Evolutionary conservation across 2,329 filamentous ascomycete species (phyloP).

Genomic region (Talaromyces sp.): DNA sequence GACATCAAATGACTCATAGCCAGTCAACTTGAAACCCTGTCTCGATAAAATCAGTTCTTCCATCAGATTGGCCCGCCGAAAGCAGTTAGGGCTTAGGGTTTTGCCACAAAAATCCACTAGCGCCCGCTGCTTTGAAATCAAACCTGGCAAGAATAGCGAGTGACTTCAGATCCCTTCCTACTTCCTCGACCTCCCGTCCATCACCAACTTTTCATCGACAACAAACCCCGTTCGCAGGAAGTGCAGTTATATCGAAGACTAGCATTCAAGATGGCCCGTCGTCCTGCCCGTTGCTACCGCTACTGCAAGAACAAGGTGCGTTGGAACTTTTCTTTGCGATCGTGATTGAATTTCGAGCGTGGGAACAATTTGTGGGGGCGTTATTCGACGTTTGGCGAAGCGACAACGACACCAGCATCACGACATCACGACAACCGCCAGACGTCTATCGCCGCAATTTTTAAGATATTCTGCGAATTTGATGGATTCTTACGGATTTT

Average conservation of each 20-base stretch:
- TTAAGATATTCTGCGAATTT: neutral
- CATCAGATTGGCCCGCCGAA: neutral
- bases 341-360: neutral
- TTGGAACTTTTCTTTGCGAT: slow-evolving; percentile 26
- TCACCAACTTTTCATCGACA: slow-evolving; percentile 14
- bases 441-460: neutral
- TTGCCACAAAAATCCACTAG: slow-evolving; percentile 37
- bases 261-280: slow-evolving; percentile 91
- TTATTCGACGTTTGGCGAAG: slow-evolving; percentile 11
- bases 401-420: slow-evolving; percentile 10
- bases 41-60: neutral
- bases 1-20: slow-evolving; percentile 13
- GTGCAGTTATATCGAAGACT: slow-evolving; percentile 39
- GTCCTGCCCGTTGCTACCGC: slow-evolving; percentile 98
- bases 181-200: slow-evolving; percentile 33
- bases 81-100: slow-evolving; percentile 42
- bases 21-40: neutral
- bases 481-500: neutral
- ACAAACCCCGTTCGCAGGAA: slow-evolving; percentile 44
- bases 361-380: slow-evolving; percentile 27
- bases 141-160: slow-evolving; percentile 26
- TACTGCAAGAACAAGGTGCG: slow-evolving; percentile 99
- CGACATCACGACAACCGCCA: neutral
- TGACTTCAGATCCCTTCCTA: slow-evolving; percentile 21
- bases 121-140: slow-evolving; percentile 43